phyloP scores from a whole-genome alignment of 202 grass and related monocot genomes.

The Hordeum pubiflorum region DNA sequence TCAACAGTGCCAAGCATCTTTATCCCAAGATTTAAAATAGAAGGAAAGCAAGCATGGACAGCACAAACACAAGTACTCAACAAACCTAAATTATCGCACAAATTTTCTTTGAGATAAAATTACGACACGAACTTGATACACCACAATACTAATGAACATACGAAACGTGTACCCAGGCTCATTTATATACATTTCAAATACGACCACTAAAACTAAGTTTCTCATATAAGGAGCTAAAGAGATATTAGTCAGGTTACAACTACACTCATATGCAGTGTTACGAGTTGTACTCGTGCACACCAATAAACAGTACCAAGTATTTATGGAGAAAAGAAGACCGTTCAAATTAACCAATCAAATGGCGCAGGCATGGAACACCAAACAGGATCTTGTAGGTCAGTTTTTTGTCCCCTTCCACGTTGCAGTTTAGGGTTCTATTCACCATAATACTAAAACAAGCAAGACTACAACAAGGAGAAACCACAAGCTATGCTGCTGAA shows the following conservation, averaged over 20 bases:
- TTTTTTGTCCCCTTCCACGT: neutral
- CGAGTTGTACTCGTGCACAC: neutral
- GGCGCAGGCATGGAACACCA: neutral
- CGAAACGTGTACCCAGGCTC: neutral
- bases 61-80: neutral
- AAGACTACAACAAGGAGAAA: neutral
- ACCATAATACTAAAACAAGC: constrained; percentile 1
- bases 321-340: neutral
- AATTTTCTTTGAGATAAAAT: neutral
- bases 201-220: neutral
- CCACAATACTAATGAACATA: neutral
- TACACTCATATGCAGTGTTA: neutral
- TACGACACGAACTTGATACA: constrained; percentile 3
- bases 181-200: neutral
- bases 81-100: neutral
- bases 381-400: neutral
- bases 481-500: neutral
- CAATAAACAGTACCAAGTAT: neutral
- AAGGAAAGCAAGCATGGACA: neutral
- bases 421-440: constrained; percentile 18
- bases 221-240: neutral
- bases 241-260: neutral
- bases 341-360: neutral
- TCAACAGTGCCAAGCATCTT: neutral
- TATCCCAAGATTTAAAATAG: neutral